phyloP scores from a whole-genome alignment of 139 green algal genomes.

The Astrephomene gubernaculifera region DNA sequence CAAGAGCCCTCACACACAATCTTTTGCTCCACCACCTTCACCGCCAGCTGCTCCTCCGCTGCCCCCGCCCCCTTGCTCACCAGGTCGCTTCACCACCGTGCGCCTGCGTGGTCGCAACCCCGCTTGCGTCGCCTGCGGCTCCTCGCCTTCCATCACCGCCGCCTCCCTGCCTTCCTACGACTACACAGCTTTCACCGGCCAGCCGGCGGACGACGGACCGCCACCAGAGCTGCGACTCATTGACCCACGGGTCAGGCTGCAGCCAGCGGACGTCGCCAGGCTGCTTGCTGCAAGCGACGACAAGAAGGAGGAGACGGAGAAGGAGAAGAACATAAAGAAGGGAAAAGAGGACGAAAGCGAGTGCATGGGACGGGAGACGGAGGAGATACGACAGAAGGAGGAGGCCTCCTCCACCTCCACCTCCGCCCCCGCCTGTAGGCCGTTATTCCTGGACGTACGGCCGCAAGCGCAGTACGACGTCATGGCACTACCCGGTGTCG shows the following conservation, averaged over 20 bases:
- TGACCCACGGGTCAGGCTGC: conserved; percentile 30
- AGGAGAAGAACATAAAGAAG: too few species aligned
- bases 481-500: conserved; percentile 61
- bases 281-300: too few species aligned
- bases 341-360: too few species aligned
- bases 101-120: conserved; percentile 72
- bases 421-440: too few species aligned
- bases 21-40: too few species aligned
- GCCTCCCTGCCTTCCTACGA: conserved; percentile 71
- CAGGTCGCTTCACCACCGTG: conserved; percentile 78
- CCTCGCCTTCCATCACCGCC: conserved; percentile 59
- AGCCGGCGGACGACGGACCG: conserved; percentile 60
- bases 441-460: conserved; percentile 84
- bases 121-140: conserved; percentile 79
- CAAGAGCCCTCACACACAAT: too few species aligned
- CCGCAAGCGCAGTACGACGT: conserved; percentile 79
- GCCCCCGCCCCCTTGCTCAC: not conserved
- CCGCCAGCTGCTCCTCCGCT: not conserved
- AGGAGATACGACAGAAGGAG: too few species aligned
- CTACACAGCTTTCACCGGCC: conserved; percentile 84
- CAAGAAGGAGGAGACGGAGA: too few species aligned
- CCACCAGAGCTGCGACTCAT: conserved; percentile 38
- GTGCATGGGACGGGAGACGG: too few species aligned
- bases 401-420: too few species aligned
- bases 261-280: not conserved